Evolutionary conservation across 768 basidiomycete species (phyloP), one percentile per base, ranked within the genome.

Genomic region (Rhizopogon vulgaris): DNA sequence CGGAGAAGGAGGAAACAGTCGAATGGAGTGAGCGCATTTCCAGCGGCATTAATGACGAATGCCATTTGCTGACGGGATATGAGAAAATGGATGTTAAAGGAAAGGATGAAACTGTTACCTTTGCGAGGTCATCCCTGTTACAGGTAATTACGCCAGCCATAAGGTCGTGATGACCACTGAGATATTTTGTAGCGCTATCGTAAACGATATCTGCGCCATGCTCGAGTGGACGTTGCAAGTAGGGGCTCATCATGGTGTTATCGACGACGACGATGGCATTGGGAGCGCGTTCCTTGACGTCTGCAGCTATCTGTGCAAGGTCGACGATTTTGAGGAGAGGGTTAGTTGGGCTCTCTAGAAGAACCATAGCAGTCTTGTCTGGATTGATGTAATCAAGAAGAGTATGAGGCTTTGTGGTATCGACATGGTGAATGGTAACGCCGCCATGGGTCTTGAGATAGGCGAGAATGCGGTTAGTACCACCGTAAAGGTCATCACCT

Each of bases 191-290:
- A 9, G 85, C 96, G 53, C 92, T 94, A 69, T 99, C 96, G 63
- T 99, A 99, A 8, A 97, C 94, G 51, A 99, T 83, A 65, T 99
- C 96, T 43, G 91, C 91, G 14, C 95, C 96, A 51, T 96, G 87
- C 62, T 98, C 93, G 36, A 98, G 79, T 10, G 96, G 96, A 52
- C 94, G 75, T 65, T 95, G 94, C 7, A 98, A 76, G 70, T 97
- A 98, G 14, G 96, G 95, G 64, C 94, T 96, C 95, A 98, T 97
- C 96, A 98, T 98, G 54, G 96, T 98, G 66, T 99, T 98, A 68
- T 98, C 96, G 18, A 93, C 92, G 36, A 94, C 88, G 49, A 94
- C 73, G 58, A 93, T 60, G 2, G 92, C 93, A 61, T 88, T 80
- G 7, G 86, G 85, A 15, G 86, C 86, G 45, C 78, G 78, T 61